Base-by-base conservation (phyloP, 768 basidiomycete species). In the Termitomyces titanicus region DNA sequence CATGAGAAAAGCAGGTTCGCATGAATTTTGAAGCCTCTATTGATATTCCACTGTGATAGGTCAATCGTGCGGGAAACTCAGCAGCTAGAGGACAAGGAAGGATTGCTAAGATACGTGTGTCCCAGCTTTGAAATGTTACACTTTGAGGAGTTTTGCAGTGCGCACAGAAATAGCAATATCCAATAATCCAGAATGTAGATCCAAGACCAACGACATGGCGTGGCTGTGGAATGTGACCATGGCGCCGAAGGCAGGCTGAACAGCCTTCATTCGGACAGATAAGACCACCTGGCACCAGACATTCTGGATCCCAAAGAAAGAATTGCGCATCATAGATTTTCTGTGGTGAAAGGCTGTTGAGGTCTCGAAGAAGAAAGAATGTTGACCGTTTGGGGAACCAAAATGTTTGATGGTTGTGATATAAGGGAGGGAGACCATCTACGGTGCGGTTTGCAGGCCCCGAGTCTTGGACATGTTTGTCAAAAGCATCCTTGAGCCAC, bases 61-160 rank as follows among this genome's bases (percentile, higher is more conserved):
- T 66, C 27, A 69, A 49, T 24, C 56, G 59, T 17, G 61, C 59
- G 3, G 63, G 61, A 24, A 69, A 69, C 44, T 65, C 53, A 10
- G 45, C 54, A 8, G 53, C 31, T 18, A 58, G 31, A 12, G 31
- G 20, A 11, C 15, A 33, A 5, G 53, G 60, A 11, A 61, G 47
- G 1, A 24, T 17, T 1, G 18, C 15, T 8, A 61, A n/a, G 17
- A 61, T 55, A 3, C 34, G 37, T 3, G 48, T 3, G 31, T 57
- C 53, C 56, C 50, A 58, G 33, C 60, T 61, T 27, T 15, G 38
- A 22, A 54, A 61, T 22, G 53, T 61, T 2, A 50, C 48, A 4
- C 11, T 43, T 22, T 48, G 34, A 25, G 39, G 39, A 0, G 3
- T 8, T n/a, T 11, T 17, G 34, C 62, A 65, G 0, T 18, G 22